Evolutionary conservation across 2,329 filamentous ascomycete species (phyloP).

Genomic region (Nigrospora sphaerica): DNA sequence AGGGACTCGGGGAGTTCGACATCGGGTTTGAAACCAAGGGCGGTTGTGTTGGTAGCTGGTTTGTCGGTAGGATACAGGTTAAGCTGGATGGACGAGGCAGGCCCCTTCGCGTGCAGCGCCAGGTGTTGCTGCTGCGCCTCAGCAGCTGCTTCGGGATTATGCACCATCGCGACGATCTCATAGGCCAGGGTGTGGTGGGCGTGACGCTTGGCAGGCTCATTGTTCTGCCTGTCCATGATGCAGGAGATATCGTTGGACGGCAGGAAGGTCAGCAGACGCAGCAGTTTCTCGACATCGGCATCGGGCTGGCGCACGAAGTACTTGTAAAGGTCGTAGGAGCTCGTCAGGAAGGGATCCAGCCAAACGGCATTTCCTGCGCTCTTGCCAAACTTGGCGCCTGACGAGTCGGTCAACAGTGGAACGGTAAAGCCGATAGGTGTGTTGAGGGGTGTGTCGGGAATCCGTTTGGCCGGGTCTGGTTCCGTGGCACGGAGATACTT

Average conservation of each 20-base stretch:
- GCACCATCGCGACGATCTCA: conserved; percentile 75
- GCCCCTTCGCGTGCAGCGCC: conserved; percentile 36
- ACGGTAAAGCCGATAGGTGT: conserved; percentile 82
- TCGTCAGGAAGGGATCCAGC: conserved; percentile 78
- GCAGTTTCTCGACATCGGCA: conserved; percentile 68
- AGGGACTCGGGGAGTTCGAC: conserved; percentile 53
- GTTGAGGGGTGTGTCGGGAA: conserved; percentile 35
- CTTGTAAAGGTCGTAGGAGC: conserved; percentile 78
- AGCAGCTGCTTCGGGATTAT: conserved; percentile 60
- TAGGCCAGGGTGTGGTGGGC: conserved; percentile 79
- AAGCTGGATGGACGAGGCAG: neutral
- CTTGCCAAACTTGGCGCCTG: conserved; percentile 90
- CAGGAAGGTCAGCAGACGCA: conserved; percentile 88
- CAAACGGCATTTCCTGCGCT: conserved; percentile 90
- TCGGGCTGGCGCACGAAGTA: conserved; percentile 84
- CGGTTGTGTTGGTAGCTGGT: neutral
- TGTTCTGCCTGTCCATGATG: conserved; percentile 60
- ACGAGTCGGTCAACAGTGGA: conserved; percentile 77
- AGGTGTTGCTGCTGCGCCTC: conserved; percentile 51
- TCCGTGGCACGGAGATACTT: conserved; percentile 62
- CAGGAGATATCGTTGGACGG: conserved; percentile 60
- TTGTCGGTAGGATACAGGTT: neutral
- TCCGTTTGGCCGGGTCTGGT: conserved; percentile 31
- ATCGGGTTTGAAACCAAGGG: conserved; percentile 31
- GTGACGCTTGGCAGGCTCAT: conserved; percentile 62